These are phyloP conservation scores for Ceratobasidium sp. DNA, from an alignment of 1,284 basidiomycete species.

Conservation along the genomic window DNA sequence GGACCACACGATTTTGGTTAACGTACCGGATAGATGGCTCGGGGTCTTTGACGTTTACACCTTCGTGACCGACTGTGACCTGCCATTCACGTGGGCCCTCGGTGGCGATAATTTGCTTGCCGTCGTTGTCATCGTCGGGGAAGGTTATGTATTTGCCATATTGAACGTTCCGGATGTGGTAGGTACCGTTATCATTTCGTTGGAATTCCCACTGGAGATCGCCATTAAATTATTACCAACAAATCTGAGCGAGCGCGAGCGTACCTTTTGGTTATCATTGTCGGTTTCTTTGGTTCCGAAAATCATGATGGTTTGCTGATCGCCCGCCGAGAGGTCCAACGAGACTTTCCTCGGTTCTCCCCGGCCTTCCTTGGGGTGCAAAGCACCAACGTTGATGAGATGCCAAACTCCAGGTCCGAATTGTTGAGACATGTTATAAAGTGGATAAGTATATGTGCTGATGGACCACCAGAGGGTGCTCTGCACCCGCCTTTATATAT, in stretches of 20 bases:
- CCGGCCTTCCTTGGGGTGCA: too few species aligned
- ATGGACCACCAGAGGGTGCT: too few species aligned
- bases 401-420: slow-evolving; percentile 4
- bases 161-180: slow-evolving; percentile 5
- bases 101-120: slow-evolving; percentile 32
- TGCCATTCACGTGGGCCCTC: slow-evolving; percentile 24
- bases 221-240: not conserved
- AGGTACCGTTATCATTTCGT: not conserved
- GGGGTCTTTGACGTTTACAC: slow-evolving; percentile 6
- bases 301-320: slow-evolving; percentile 13
- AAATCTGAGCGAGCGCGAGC: not conserved
- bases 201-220: slow-evolving; percentile 7
- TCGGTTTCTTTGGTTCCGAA: not conserved
- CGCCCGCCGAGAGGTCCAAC: slow-evolving; percentile 26
- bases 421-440: slow-evolving; percentile 30
- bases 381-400: slow-evolving; percentile 21
- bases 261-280: slow-evolving; percentile 36
- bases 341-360: too few species aligned
- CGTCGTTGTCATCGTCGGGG: slow-evolving; percentile 28
- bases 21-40: slow-evolving; percentile 22
- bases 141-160: slow-evolving; percentile 8
- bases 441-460: not conserved
- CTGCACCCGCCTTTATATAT: slow-evolving; percentile 10
- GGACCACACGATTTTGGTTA: not conserved
- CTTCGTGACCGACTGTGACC: slow-evolving; percentile 29